Evolutionary conservation across 2,329 filamentous ascomycete species (phyloP).

Genomic region (Ilyonectria mors-panacis): DNA sequence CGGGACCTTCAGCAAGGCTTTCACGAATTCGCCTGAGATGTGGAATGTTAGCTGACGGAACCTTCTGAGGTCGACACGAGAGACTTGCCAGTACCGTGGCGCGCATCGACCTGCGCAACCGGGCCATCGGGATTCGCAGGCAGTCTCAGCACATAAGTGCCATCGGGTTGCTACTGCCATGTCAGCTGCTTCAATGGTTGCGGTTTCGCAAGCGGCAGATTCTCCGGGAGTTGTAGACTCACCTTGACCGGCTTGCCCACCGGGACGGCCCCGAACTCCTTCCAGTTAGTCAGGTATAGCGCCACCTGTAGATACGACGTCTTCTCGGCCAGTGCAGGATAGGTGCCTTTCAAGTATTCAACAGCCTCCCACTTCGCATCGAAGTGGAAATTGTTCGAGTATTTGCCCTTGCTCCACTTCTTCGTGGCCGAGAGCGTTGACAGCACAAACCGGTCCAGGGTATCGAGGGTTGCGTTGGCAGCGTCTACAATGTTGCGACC

Average conservation of each 20-base stretch:
- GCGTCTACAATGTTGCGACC: slow-evolving; percentile 14
- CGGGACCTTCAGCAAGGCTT: slow-evolving; percentile 1
- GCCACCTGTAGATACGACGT: slow-evolving; percentile 1
- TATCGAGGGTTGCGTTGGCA: slow-evolving; percentile 10
- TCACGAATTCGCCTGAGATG: background rate
- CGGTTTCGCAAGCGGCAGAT: too few relatives aligned
- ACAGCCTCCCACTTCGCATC: slow-evolving; percentile 6
- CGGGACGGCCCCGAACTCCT: background rate
- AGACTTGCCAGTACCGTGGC: slow-evolving; percentile 3
- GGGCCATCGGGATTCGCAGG: background rate
- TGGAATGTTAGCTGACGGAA: too few relatives aligned
- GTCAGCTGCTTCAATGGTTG: background rate
- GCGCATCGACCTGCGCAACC: slow-evolving; percentile 2
- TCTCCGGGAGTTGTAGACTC: background rate
- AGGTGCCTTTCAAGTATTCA: background rate
- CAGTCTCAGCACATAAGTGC: background rate
- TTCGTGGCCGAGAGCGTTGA: slow-evolving; percentile 10
- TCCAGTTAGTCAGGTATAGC: slow-evolving; percentile 1
- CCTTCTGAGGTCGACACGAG: background rate
- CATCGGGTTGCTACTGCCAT: background rate
- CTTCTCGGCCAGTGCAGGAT: background rate
- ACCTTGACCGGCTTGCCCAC: background rate
- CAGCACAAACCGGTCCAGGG: slow-evolving; percentile 16
- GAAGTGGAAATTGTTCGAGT: slow-evolving; percentile 9
- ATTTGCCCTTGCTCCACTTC: slow-evolving; percentile 12